Evolutionary conservation across 2,329 filamentous ascomycete genomes (phyloP), one percentile per base, ranked within the genome.

Genomic region (Lasiodiplodia theobromae): DNA sequence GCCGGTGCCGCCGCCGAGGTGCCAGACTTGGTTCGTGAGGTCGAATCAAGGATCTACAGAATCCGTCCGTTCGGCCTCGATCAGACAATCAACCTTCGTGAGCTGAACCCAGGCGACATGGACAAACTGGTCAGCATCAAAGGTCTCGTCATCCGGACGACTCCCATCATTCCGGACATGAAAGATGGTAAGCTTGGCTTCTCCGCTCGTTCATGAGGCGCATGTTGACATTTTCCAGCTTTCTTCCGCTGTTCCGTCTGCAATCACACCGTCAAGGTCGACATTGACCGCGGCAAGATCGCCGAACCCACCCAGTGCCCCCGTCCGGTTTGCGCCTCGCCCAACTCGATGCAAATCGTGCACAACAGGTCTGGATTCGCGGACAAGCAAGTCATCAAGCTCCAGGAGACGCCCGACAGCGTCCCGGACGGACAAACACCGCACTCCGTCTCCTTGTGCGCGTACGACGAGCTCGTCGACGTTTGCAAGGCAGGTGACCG

Each of bases 331-430:
- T 99, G 96, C 82, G 86, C 88, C 62, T 90, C 91, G 67, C 92
- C 91, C 77, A 98, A 99, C 82, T 97, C 95, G 1, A 98, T 99
- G 95, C 93, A 97, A 77, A 96, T 99, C 73, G 87, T 98, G 23
- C 96, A 99, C 84, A 99, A 99, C 80, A 91, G 96, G 70, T 98
- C 94, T 73, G 88, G 88, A 10, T 99, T 99, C 76, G 91, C 94
- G 67, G 96, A 99, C 79, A 99, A 99, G 84, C 96, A 99, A 79
- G 93, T 99, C 69, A 97, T 99, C 82, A 99, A 99, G 80, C 86
- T 99, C 51, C 96, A 99, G 81, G 96, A 99, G 81, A 99, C 96
- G 0, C 96, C 96, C 0, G 96, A 99, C 79, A 93, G 89, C 47
- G 92, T 99, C 21, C 96, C 96, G 60, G 92, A 97, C 72, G 96